phyloP scores from a whole-genome alignment of 768 basidiomycete species.

The Lactarius quietus region DNA sequence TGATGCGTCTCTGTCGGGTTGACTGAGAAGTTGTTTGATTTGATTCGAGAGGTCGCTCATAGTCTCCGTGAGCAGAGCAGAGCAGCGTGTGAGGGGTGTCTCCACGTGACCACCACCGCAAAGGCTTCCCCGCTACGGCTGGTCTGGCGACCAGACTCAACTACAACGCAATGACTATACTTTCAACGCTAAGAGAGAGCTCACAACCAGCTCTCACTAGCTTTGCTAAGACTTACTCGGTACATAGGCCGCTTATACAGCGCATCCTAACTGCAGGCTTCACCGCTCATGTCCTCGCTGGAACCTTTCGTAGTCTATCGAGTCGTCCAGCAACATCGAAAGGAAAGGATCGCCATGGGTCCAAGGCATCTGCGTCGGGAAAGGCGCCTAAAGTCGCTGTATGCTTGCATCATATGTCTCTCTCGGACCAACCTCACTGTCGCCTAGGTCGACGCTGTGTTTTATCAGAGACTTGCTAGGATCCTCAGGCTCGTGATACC shows the following conservation, averaged over 20 bases:
- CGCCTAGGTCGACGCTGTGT: conserved; percentile 82
- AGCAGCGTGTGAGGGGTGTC: too few relatives aligned
- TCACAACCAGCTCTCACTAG: conserved; percentile 40
- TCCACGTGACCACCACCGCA: neutral
- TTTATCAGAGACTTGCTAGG: conserved; percentile 73
- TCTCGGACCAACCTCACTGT: neutral
- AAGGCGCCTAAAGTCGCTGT: conserved; percentile 67
- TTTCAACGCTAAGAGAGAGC: conserved; percentile 32
- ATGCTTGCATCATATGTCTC: conserved; percentile 30
- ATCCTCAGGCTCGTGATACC: conserved; percentile 90
- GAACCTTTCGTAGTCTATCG: conserved; percentile 58
- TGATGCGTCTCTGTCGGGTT: conserved; percentile 40
- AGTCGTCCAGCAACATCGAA: conserved; percentile 39
- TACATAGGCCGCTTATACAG: conserved; percentile 70
- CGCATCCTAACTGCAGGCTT: conserved; percentile 65
- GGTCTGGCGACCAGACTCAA: neutral
- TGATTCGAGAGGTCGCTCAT: conserved; percentile 33
- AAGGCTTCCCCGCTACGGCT: too few relatives aligned
- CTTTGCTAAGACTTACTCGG: conserved; percentile 51
- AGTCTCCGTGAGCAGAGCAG: too few relatives aligned
- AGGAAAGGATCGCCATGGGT: conserved; percentile 39
- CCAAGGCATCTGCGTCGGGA: conserved; percentile 33
- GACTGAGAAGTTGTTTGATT: conserved; percentile 47
- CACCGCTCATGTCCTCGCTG: conserved; percentile 62
- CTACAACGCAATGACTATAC: conserved; percentile 31